Conservation (phyloP, 2,329 filamentous ascomycete genomes). For the Diatrype stigma region DNA sequence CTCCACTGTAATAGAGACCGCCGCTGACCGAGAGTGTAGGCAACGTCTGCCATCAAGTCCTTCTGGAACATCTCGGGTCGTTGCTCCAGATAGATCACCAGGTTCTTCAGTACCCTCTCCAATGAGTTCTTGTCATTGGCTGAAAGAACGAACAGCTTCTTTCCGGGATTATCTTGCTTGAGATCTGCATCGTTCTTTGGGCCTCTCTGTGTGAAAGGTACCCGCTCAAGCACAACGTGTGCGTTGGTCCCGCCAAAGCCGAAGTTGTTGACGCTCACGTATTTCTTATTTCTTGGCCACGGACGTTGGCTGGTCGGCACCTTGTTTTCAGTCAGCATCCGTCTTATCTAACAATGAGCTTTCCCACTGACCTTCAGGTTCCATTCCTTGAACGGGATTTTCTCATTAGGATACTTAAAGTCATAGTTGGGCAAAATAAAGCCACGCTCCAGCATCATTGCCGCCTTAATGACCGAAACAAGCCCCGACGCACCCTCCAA, state of each 20-base stretch:
- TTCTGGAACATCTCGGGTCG: slow-evolving; percentile 40
- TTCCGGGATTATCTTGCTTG: slow-evolving; percentile 22
- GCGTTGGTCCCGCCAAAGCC: slow-evolving; percentile 28
- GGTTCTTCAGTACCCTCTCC: slow-evolving; percentile 33
- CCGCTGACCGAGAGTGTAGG: slow-evolving; percentile 44
- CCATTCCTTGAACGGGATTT: slow-evolving; percentile 47
- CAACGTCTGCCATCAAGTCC: slow-evolving; percentile 40
- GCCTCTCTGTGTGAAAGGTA: slow-evolving; percentile 30
- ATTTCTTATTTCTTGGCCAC: slow-evolving; percentile 45
- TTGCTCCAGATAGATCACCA: slow-evolving; percentile 38
- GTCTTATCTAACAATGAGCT: not conserved
- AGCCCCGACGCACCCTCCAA: slow-evolving; percentile 49
- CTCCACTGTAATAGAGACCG: slow-evolving; percentile 41
- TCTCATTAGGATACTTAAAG: slow-evolving; percentile 45
- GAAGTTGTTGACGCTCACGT: slow-evolving; percentile 37
- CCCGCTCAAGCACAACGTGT: slow-evolving; percentile 25
- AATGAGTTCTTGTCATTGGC: slow-evolving; percentile 37
- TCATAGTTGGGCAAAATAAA: slow-evolving; percentile 47
- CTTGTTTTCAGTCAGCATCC: slow-evolving; percentile 18
- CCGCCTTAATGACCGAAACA: slow-evolving; percentile 47
- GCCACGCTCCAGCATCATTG: slow-evolving; percentile 46
- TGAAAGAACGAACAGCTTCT: slow-evolving; percentile 40
- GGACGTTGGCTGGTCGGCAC: slow-evolving; percentile 39
- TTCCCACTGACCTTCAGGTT: slow-evolving; percentile 33
- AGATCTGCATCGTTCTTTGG: slow-evolving; percentile 29